Conservation (phyloP, 2,329 filamentous ascomycete genomes). For the Apiospora sp. region DNA sequence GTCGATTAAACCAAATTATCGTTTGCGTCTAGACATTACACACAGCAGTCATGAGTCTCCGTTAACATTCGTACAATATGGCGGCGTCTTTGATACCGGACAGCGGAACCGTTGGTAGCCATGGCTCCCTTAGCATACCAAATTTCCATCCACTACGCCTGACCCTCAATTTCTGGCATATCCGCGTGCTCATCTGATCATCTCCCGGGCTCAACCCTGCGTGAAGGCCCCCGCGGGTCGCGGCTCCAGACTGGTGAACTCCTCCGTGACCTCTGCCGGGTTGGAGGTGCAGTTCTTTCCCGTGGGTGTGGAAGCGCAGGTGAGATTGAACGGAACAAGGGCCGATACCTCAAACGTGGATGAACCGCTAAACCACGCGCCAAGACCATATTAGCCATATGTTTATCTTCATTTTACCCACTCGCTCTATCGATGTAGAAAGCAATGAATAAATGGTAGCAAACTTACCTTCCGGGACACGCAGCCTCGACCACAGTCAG, state of each 20-base stretch:
- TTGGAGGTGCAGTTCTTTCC: constrained; percentile 24
- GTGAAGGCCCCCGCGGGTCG: background rate
- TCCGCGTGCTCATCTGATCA: background rate
- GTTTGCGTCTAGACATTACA: background rate
- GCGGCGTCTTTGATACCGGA: background rate
- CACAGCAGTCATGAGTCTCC: background rate
- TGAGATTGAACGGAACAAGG: constrained; percentile 22
- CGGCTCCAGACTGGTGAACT: constrained; percentile 27
- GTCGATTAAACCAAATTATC: background rate
- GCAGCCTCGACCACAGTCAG: constrained; percentile 39
- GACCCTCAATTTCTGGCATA: background rate
- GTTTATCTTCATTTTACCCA: background rate
- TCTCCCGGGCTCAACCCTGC: background rate
- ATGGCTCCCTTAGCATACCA: background rate
- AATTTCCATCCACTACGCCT: background rate
- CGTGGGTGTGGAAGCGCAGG: constrained; percentile 15
- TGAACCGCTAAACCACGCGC: background rate
- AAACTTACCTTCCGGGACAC: constrained; percentile 39
- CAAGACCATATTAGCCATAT: background rate
- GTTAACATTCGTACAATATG: background rate
- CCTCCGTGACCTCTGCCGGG: constrained; percentile 10
- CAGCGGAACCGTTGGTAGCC: background rate
- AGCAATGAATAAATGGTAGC: no score
- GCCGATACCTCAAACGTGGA: constrained; percentile 35
- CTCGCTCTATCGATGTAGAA: background rate